Evolutionary conservation across 1,284 basidiomycete species (phyloP), one percentile per base, ranked within the genome.

Genomic region (Microbotryum scabiosae): DNA sequence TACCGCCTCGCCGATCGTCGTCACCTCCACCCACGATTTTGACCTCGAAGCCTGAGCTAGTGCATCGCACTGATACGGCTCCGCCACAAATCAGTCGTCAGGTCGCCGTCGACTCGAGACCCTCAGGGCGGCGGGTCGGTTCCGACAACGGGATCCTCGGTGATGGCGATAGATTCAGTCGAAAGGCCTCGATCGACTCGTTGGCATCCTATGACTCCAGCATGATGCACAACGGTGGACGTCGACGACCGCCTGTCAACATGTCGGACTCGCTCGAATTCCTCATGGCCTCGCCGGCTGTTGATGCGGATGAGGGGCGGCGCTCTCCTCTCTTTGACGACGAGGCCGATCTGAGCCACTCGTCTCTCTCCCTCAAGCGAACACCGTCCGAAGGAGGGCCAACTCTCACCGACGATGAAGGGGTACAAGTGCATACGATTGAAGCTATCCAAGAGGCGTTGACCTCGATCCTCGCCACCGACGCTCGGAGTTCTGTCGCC

Each of bases 371-470:
- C 12, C 36, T 41, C 14, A 41, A 41, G 36, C 36, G 36, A 16
- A 41, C 36, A 18, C 36, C 36, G 14, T 5, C 36, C 16, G 36
- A 41, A 41, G 36, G 36, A 41, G 36, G 36, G 36, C 14, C 44
- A 51, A 49, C 43, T 1, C 20, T 61, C 56, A 60, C 81, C 56
- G 78, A 80, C 52, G 80, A 83, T 6, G 84, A 76, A 18, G 68
- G 69, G 41, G 72, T 87, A 56, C 84, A 89, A 72, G 77, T 79
- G 12, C 80, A 85, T 66, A 80, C 89, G 43, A 93, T 96, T 82
- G 89, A 91, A 67, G 91, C 90, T 4, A 91, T 97, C 25, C 90
- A 93, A 71, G 88, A 90, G 5, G 93, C 93, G 1, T 78, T 97
- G 62, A 92, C 87, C 20, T 89, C 91, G 72, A 96, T 97, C 73